Base-by-base conservation (phyloP, 2,329 filamentous ascomycete genomes). In the Chaetoscypha palmicola region DNA sequence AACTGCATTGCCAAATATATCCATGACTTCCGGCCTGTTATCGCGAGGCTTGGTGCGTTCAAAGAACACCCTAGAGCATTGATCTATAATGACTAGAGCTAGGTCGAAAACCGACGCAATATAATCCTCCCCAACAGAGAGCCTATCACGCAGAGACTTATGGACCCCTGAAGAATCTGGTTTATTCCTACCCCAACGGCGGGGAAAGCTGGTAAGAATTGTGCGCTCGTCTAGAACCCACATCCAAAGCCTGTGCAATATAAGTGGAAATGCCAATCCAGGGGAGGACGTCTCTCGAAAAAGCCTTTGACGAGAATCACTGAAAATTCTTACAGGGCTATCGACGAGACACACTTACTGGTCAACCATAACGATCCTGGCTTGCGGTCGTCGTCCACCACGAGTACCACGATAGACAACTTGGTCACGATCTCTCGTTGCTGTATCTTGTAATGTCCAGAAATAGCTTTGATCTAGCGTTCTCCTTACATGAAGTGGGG, bases 391-490 rank as follows among this genome's bases (percentile, higher is more conserved):
- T 10, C 33, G 26, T 8, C 41, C 35, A 12, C 26, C 43, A 24
- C 37, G 34, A 2, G 52, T 54, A 10, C 41, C 50, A 10, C 50
- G 26, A 17, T 51, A 54, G 2, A 54, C 54, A 7, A 58, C 54
- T 30, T 56, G 52, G 36, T 56, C 52, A 20, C 14, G 28, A 31
- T 72, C 69, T 12, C 68, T 51, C 1, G 51, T 33, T 1, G 55
- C 48, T 0, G 68, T 71, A 9, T 64, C 60, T 0, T 62, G 56
- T 2, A 68, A 48, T 0, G 60, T 64, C 59, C 60, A 62, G 33
- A 64, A 65, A 41, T 69, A 70, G 0, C 64, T 64, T 45, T 71
- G 69, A 31, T 72, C 69, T 0, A 72, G 57, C 0, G 69, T 72
- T 2, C 70, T 56, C 0, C 69, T 61, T 0, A 66, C 64, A 43